A percentile compares a stretch with the other conserved stretches of the same genome.
phyloP scores from a whole-genome alignment of 768 basidiomycete genomes.

The Agrocybe praecox region DNA sequence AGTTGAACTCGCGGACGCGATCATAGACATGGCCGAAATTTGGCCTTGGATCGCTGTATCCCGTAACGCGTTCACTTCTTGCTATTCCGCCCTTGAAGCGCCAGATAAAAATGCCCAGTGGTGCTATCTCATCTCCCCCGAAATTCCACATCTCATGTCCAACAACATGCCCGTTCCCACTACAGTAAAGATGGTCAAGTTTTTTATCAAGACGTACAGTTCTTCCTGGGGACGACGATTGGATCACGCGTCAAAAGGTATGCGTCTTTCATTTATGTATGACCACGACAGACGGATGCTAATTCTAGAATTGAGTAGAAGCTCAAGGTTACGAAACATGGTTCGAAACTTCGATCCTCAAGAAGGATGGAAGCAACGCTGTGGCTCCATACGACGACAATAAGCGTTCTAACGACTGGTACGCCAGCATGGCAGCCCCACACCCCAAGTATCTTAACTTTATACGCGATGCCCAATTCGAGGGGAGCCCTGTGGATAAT shows the following conservation, averaged over 20 bases:
- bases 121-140: constrained; percentile 26
- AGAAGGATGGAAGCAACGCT: constrained; percentile 9
- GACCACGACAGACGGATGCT: too few species aligned
- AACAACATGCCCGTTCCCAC: constrained; percentile 19
- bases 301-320: neutral
- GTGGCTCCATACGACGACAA: constrained; percentile 13
- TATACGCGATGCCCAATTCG: constrained; percentile 9
- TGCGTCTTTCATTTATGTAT: neutral
- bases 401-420: constrained; percentile 22
- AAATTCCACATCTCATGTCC: constrained; percentile 18
- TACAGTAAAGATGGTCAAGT: constrained; percentile 22
- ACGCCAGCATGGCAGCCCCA: constrained; percentile 13
- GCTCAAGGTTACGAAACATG: constrained; percentile 18
- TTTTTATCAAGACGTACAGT: constrained; percentile 23
- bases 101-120: constrained; percentile 26
- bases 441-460: constrained; percentile 21
- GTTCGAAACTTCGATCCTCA: constrained; percentile 25
- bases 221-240: constrained; percentile 18
- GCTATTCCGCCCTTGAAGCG: constrained; percentile 23
- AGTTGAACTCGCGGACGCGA: constrained; percentile 23
- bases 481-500: constrained; percentile 10
- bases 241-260: constrained; percentile 10
- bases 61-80: constrained; percentile 22
- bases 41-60: constrained; percentile 23
- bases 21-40: constrained; percentile 25